Evolutionary conservation across 2,329 filamentous ascomycete species (phyloP).

Genomic region (Penicillium vulpinum): DNA sequence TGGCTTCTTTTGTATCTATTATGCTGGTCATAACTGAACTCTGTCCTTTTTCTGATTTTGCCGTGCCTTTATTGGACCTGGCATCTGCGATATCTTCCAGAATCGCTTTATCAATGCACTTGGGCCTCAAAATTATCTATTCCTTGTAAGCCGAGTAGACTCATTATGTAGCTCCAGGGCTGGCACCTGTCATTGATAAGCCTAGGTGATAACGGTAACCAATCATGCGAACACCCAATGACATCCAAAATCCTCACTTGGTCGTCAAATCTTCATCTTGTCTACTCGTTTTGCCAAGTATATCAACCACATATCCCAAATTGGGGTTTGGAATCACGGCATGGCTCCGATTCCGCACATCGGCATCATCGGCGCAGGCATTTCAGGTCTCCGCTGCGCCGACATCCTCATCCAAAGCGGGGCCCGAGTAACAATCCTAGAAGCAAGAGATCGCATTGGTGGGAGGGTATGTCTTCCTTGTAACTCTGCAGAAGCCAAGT

Average conservation of each 20-base stretch:
- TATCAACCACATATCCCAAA: background rate
- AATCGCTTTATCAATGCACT: slow-evolving; percentile 1
- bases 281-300: slow-evolving; percentile 7
- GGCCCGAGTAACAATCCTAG: slow-evolving; percentile 59
- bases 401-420: slow-evolving; percentile 59
- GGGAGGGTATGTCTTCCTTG: slow-evolving; percentile 51
- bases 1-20: slow-evolving; percentile 9
- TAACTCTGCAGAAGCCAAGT: background rate
- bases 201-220: slow-evolving; percentile 13
- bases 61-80: background rate
- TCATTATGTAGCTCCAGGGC: background rate
- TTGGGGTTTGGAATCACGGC: background rate
- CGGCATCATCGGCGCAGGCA: slow-evolving; percentile 61
- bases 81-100: background rate
- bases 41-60: background rate
- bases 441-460: slow-evolving; percentile 59
- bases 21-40: slow-evolving; percentile 19
- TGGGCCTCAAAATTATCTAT: background rate
- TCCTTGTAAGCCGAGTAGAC: background rate
- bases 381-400: slow-evolving; percentile 61
- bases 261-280: background rate
- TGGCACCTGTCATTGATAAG: background rate
- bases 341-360: slow-evolving; percentile 50
- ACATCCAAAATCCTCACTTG: background rate
- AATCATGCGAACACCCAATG: slow-evolving; percentile 19